phyloP scores from a whole-genome alignment of 805 yeast genomes.

The Candida dajiaensis region DNA sequence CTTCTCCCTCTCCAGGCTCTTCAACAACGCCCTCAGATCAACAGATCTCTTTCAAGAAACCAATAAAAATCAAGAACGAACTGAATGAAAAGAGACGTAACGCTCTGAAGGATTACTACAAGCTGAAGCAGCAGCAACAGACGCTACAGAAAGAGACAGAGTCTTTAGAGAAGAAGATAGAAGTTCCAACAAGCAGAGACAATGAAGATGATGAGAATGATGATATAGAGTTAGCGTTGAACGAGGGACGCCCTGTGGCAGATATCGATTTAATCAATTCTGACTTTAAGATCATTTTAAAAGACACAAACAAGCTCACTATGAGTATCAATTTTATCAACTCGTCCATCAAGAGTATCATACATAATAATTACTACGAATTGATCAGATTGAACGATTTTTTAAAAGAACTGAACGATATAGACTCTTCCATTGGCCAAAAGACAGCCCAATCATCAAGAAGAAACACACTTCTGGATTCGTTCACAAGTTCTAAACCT shows the following conservation, averaged over 20 bases:
- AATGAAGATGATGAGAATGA: constrained; percentile 18
- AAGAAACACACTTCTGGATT: constrained; percentile 11
- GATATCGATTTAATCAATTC: constrained; percentile 24
- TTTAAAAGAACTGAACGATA: constrained; percentile 31
- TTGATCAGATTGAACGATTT: constrained; percentile 61
- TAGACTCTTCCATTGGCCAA: constrained; percentile 10
- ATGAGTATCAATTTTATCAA: constrained; percentile 45
- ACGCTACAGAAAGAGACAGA: constrained; percentile 6
- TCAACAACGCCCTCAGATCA: neutral
- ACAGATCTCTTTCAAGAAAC: constrained; percentile 22
- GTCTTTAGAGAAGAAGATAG: neutral
- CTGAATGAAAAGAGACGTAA: constrained; percentile 28
- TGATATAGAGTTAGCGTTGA: constrained; percentile 25
- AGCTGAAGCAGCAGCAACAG: constrained; percentile 27
- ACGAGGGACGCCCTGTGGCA: constrained; percentile 10
- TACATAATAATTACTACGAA: constrained; percentile 72
- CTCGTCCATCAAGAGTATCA: constrained; percentile 60
- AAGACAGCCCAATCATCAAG: neutral
- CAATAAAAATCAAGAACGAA: constrained; percentile 18
- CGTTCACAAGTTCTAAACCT: neutral
- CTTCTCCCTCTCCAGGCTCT: neutral
- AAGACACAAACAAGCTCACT: constrained; percentile 35
- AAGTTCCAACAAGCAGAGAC: neutral
- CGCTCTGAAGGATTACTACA: constrained; percentile 38
- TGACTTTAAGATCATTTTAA: constrained; percentile 28